phyloP scores from a whole-genome alignment of 345 rosid species.

The Melaleuca quinquenervia region DNA sequence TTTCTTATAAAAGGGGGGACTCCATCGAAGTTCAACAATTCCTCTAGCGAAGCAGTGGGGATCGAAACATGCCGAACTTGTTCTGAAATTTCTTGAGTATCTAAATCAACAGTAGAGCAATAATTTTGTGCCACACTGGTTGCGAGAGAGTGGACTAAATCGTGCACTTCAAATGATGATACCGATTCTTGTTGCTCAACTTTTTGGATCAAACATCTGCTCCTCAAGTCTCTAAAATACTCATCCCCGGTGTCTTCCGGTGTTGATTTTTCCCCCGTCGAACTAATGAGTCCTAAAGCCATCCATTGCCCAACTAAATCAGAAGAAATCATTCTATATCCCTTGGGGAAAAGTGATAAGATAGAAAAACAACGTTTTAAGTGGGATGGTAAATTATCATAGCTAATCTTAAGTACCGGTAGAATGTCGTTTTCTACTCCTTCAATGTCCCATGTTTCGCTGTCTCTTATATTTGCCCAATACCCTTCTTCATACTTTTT shows the following conservation, averaged over 20 bases:
- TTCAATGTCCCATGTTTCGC: background rate
- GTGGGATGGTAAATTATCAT: background rate
- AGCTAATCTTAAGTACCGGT: background rate
- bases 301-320: background rate
- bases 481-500: background rate
- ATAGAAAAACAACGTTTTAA: background rate
- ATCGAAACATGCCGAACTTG: background rate
- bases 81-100: background rate
- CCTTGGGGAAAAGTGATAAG: background rate
- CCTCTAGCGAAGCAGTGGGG: background rate
- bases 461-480: background rate
- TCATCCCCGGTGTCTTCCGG: background rate
- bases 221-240: background rate
- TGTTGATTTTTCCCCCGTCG: background rate
- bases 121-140: background rate
- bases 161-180: background rate
- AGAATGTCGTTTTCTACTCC: background rate
- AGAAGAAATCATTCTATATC: no score
- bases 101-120: background rate
- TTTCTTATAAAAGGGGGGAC: background rate
- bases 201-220: background rate
- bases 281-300: background rate
- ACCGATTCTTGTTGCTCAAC: accelerated
- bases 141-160: background rate
- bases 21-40: background rate